phyloP scores from a whole-genome alignment of 768 basidiomycete species.

The Clitopilus hobsonii region DNA sequence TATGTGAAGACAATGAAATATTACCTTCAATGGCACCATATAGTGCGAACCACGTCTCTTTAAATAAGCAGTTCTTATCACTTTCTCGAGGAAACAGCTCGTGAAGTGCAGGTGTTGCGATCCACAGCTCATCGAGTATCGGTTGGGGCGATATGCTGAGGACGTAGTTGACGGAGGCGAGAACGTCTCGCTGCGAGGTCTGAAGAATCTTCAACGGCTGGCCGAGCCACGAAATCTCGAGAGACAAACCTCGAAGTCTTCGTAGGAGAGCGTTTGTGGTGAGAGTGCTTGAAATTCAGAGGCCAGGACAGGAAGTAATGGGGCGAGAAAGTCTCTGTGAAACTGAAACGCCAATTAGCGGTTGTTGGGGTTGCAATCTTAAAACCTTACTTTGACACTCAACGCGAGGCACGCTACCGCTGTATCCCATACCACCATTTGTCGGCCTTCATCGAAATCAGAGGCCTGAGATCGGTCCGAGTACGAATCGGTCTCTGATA shows the following conservation, averaged over 20 bases:
- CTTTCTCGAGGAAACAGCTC: constrained; percentile 30
- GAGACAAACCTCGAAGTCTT: constrained; percentile 48
- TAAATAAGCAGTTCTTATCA: constrained; percentile 43
- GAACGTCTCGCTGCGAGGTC: constrained; percentile 54
- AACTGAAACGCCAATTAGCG: constrained; percentile 35
- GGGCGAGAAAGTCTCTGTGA: constrained; percentile 59
- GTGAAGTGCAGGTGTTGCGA: constrained; percentile 47
- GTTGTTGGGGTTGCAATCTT: not conserved
- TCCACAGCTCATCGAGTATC: constrained; percentile 56
- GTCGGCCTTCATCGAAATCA: constrained; percentile 17
- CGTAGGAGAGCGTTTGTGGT: constrained; percentile 37
- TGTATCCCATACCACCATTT: constrained; percentile 50
- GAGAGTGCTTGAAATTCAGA: constrained; percentile 47
- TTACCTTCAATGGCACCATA: constrained; percentile 37
- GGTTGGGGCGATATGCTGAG: constrained; percentile 52
- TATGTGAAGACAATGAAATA: constrained; percentile 11
- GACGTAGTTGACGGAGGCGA: constrained; percentile 40
- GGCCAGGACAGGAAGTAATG: constrained; percentile 48
- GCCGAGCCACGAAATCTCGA: not conserved
- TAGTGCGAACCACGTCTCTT: constrained; percentile 47
- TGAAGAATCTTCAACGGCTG: constrained; percentile 16
- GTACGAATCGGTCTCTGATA: constrained; percentile 4
- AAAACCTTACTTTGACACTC: constrained; percentile 49
- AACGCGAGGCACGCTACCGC: constrained; percentile 56
- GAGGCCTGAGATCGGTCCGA: constrained; percentile 1